A percentile compares a stretch with the other conserved stretches of the same genome.
phyloP scores from a whole-genome alignment of 192 early-diverging fungal species.

The Chytriomyces sp. region DNA sequence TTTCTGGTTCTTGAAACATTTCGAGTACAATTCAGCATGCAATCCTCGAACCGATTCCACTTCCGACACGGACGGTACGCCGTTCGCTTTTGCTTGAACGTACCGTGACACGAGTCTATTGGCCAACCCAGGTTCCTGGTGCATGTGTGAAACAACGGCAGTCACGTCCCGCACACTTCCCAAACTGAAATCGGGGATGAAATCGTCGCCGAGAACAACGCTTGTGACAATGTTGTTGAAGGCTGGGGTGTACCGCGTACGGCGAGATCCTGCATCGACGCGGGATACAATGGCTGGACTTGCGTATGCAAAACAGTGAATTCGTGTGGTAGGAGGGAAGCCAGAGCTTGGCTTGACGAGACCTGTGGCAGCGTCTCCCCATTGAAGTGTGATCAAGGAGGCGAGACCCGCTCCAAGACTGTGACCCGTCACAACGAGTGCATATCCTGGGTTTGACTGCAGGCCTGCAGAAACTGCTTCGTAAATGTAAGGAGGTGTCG shows the following conservation, averaged over 20 bases:
- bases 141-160: slow-evolving; percentile 56
- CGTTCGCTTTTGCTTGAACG: background rate
- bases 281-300: slow-evolving; percentile 76
- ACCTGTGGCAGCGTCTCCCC: slow-evolving; percentile 64
- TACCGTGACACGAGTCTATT: slow-evolving; percentile 5
- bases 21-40: slow-evolving; percentile 9
- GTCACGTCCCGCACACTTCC: slow-evolving; percentile 78
- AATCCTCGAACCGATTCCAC: background rate
- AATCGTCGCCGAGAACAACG: slow-evolving; percentile 81
- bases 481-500: slow-evolving; percentile 63
- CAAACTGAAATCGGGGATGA: slow-evolving; percentile 76
- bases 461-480: slow-evolving; percentile 73
- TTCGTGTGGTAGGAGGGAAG: slow-evolving; percentile 69
- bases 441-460: slow-evolving; percentile 75
- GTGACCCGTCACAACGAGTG: slow-evolving; percentile 85
- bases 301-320: slow-evolving; percentile 87
- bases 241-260: background rate
- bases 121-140: slow-evolving; percentile 15
- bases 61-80: slow-evolving; percentile 13
- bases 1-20: slow-evolving; percentile 38
- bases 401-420: slow-evolving; percentile 89
- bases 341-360: slow-evolving; percentile 42
- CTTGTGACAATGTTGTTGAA: slow-evolving; percentile 68
- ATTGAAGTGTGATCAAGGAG: slow-evolving; percentile 74
- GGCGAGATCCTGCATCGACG: background rate